Conservation (phyloP, 495 filamentous ascomycete species). For the Aspergillus mulundensis region DNA sequence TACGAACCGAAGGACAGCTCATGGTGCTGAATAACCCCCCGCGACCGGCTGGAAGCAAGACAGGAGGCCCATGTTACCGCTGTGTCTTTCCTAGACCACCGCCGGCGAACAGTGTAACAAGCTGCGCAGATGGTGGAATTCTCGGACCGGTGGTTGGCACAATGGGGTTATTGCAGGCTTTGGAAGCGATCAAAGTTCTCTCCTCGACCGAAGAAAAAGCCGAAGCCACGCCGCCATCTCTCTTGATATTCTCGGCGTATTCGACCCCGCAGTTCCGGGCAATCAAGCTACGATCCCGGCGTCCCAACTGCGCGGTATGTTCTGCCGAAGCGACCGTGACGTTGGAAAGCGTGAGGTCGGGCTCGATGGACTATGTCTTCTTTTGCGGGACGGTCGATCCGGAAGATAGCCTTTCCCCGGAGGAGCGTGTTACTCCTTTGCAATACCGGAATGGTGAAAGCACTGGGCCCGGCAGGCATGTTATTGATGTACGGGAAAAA, state of each 20-base stretch:
- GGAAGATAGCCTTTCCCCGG: conserved; percentile 48
- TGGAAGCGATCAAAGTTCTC: conserved; percentile 84
- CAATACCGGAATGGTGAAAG: conserved; percentile 39
- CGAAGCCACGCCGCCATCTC: conserved; percentile 26
- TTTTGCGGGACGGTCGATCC: conserved; percentile 64
- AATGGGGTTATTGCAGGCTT: conserved; percentile 89
- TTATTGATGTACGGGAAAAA: conserved; percentile 80
- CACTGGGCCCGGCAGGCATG: too few relatives aligned
- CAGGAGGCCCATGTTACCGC: conserved; percentile 79
- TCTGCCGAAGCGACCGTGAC: conserved; percentile 59
- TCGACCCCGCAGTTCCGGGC: conserved; percentile 65
- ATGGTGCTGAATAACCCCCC: conserved; percentile 65
- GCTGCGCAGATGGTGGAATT: conserved; percentile 89
- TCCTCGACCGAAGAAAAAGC: conserved; percentile 23
- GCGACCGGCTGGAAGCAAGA: conserved; percentile 41
- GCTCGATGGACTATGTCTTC: conserved; percentile 68
- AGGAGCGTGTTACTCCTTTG: conserved; percentile 59
- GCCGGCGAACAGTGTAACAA: conserved; percentile 68
- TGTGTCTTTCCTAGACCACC: conserved; percentile 90
- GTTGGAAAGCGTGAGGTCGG: conserved; percentile 54
- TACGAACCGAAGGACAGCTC: conserved; percentile 84
- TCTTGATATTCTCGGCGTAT: conserved; percentile 75
- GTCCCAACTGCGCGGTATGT: conserved; percentile 70
- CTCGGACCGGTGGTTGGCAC: conserved; percentile 87
- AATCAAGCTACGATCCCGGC: conserved; percentile 64